phyloP scores from a whole-genome alignment of 306 rosid species.

The Prunus salicina region DNA sequence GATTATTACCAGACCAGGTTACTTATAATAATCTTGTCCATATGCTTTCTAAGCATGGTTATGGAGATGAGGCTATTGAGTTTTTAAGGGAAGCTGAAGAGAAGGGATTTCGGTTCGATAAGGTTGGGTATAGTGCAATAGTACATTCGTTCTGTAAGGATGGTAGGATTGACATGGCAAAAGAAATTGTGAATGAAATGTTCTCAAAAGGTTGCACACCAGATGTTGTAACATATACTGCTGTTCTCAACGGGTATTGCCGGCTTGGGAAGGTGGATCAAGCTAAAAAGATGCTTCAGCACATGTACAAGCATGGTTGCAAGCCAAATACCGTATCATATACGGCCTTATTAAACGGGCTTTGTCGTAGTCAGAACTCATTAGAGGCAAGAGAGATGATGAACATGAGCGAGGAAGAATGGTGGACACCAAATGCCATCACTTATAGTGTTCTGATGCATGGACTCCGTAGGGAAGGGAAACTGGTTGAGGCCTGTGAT shows the following conservation, averaged over 20 bases:
- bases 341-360: conserved; percentile 76
- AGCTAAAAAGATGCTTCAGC: conserved; percentile 78
- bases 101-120: conserved; percentile 62
- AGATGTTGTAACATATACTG: conserved; percentile 83
- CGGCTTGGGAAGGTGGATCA: conserved; percentile 72
- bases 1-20: conserved; percentile 69
- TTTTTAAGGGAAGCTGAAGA: conserved; percentile 76
- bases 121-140: conserved; percentile 81
- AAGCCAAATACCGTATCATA: conserved; percentile 77
- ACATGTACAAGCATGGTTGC: conserved; percentile 83
- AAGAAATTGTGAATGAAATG: conserved; percentile 69
- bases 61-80: conserved; percentile 65
- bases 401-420: conserved; percentile 67
- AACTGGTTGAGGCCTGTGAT: conserved; percentile 74
- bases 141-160: conserved; percentile 73
- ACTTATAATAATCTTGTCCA: conserved; percentile 77
- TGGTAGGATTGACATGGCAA: conserved; percentile 59
- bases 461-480: conserved; percentile 78
- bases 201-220: conserved; percentile 64
- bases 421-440: conserved; percentile 85
- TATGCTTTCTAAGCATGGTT: conserved; percentile 64
- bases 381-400: conserved; percentile 78
- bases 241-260: conserved; percentile 71
- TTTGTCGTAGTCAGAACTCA: conserved; percentile 74
- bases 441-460: conserved; percentile 76